Evolutionary conservation across 192 early-diverging fungal genomes (phyloP).

Genomic region (Gonapodya sp.): DNA sequence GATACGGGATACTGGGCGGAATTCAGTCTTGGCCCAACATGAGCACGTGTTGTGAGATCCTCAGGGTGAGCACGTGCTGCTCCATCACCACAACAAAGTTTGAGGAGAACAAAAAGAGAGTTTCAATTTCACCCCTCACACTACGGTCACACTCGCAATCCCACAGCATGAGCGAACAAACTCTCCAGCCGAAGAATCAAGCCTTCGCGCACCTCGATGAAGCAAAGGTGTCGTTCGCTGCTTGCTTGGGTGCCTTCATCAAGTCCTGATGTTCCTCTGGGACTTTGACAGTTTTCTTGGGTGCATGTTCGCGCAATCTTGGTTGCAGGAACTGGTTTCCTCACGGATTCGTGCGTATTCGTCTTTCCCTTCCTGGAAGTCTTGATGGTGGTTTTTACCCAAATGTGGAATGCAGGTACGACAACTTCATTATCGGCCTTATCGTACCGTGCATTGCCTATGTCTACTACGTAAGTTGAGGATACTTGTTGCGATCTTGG

Average conservation of each 20-base stretch:
- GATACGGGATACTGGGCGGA: no score
- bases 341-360: conserved; percentile 7
- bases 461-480: not conserved
- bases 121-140: not conserved
- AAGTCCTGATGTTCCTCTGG: no score
- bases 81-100: no score
- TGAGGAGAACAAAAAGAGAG: no score
- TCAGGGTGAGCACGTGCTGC: no score
- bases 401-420: not conserved
- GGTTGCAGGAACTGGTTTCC: conserved; percentile 11
- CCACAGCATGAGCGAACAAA: not conserved
- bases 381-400: not conserved
- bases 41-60: no score
- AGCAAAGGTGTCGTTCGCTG: not conserved
- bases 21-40: no score
- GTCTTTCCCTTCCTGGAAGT: not conserved
- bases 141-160: not conserved
- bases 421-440: conserved; percentile 10
- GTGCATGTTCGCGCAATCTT: conserved; percentile 12
- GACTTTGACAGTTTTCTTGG: conserved; percentile 9
- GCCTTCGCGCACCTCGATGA: not conserved
- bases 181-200: not conserved
- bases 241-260: no score
- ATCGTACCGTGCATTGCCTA: conserved; percentile 1
- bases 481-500: not conserved